These are phyloP conservation scores for Aspergillus thermomutatus DNA, from an alignment of 2,329 filamentous ascomycete genomes.

Conservation along the genomic window DNA sequence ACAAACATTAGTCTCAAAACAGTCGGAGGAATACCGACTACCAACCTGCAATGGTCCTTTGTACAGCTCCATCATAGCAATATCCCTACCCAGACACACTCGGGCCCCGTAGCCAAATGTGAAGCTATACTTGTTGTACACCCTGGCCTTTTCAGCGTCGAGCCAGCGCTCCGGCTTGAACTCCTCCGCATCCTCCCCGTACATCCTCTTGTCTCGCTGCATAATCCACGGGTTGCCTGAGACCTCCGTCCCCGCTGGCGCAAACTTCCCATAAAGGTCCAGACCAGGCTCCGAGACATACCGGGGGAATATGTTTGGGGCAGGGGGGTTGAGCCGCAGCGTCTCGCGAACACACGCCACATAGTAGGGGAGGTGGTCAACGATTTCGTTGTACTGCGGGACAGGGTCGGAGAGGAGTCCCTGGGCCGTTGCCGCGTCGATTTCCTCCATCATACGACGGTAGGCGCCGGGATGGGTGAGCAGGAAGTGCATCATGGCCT, in stretches of 20 bases:
- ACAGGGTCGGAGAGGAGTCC: slow-evolving; percentile 28
- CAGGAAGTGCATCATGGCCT: slow-evolving; percentile 46
- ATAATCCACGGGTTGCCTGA: slow-evolving; percentile 48
- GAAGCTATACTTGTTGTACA: slow-evolving; percentile 49
- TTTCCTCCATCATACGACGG: slow-evolving; percentile 46
- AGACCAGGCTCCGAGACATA: slow-evolving; percentile 38
- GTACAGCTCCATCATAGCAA: slow-evolving; percentile 53
- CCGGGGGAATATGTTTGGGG: slow-evolving; percentile 51
- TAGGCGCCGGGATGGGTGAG: slow-evolving; percentile 41
- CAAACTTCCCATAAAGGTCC: slow-evolving; percentile 38
- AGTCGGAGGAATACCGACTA: not conserved
- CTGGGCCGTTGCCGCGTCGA: slow-evolving; percentile 38
- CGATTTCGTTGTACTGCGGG: slow-evolving; percentile 44
- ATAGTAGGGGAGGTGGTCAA: slow-evolving; percentile 46
- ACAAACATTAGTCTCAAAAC: not conserved
- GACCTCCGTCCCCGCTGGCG: slow-evolving; percentile 45
- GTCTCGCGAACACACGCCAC: slow-evolving; percentile 51
- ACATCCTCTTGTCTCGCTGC: slow-evolving; percentile 43
- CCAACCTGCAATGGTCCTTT: slow-evolving; percentile 40
- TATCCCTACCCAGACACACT: slow-evolving; percentile 48
- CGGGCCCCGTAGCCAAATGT: slow-evolving; percentile 50
- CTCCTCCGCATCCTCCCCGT: slow-evolving; percentile 39
- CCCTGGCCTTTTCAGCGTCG: slow-evolving; percentile 34
- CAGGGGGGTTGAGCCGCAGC: slow-evolving; percentile 50
- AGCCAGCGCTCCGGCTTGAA: slow-evolving; percentile 45